Evolutionary conservation across 2,329 filamentous ascomycete species (phyloP), one percentile per base, ranked within the genome.

Genomic region (Chaetothyriales sp.): DNA sequence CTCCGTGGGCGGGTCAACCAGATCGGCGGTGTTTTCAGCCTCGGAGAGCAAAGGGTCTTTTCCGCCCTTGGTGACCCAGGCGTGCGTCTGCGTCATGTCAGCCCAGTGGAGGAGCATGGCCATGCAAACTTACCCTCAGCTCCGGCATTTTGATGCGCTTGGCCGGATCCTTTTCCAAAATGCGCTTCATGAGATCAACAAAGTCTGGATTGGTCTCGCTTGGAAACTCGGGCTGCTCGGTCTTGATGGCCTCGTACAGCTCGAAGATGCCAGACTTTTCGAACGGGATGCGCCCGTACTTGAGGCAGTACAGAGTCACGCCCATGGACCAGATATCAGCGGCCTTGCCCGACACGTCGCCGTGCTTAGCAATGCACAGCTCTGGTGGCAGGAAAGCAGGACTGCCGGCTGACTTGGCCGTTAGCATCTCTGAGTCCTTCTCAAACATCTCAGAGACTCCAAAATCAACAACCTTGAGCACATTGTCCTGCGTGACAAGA

Each of bases 301-400:
- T 82, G 43, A 98, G 75, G 66, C 92, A 98, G 66, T 90, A 97
- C 2, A 98, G 73, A 1, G 89, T 94, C 7, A 95, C 83, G 5
- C 92, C 92, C 90, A 97, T 97, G 2, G 90, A 94, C 92, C 92
- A 98, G 50, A 98, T 89, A 67, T 98, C 92, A 3, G 88, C 88
- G 3, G 90, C 89, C 61, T 81, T 85, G 9, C 92, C 92, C 2
- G 86, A 90, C 1, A 97, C 83, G 58, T 89, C 83, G 0, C 86
- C 87, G 64, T 95, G 90, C 61, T 80, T 89, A 6, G 82, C 80
- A 19, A 89, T 82, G 63, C 92, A 98, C 10, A 98, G 74, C 67
- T 98, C 92, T 0, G 92, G 92, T 0, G 92, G 86, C 53, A 97
- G 77, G 63, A 98, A 98, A 0, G 92, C 92, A 0, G 92, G 92